Evolutionary conservation across 495 filamentous ascomycete species (phyloP), one percentile per base, ranked within the genome.

Genomic region (Staphylotrichum longicolle): DNA sequence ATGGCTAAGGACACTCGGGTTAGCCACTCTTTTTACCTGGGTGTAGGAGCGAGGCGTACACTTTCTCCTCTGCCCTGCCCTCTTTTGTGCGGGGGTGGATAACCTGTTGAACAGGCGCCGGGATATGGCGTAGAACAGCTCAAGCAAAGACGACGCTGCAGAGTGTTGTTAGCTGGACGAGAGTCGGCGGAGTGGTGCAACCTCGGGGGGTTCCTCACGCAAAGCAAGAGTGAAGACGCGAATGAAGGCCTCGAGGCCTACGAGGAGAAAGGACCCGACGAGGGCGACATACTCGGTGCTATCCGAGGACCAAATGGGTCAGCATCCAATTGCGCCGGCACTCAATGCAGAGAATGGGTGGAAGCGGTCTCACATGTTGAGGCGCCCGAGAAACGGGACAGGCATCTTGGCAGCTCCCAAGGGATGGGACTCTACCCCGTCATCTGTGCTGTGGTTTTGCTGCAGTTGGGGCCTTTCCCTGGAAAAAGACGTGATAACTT

Each of bases 191-290:
- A 48, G n/a, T 35, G 34, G 30, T 11, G 42, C 14, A 35, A 6
- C 12, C 30, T 12, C n/a, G n/a, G 12, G 39, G 34, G 9, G 42
- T 9, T 5, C 35, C 88, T 77, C 76, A 94, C 90, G 94, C 44
- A 98, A 83, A 54, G 89, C 89, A 54, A 96, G 85, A 3, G 94
- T 98, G 54, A 96, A 86, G n/a, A 96, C 74, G 59, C 93, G 83
- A 63, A 96, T 86, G 54, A 95, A 67, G 34, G 83, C 85, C 73
- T 98, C 94, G 44, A 96, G 78, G 49, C 86, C 78, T 46, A 97
- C 85, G 41, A 98, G 82, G 40, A 91, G 66, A 65, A 98, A 85
- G 14, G 93, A 96, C 46, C 84, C 85, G 45, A 91, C 74, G 46
- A 98, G 85, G 44, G 91, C 90, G 61, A 91, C 73, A 78, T 98